phyloP scores from a whole-genome alignment of 75 land plant genomes.

The Pinus tabuliformis region DNA sequence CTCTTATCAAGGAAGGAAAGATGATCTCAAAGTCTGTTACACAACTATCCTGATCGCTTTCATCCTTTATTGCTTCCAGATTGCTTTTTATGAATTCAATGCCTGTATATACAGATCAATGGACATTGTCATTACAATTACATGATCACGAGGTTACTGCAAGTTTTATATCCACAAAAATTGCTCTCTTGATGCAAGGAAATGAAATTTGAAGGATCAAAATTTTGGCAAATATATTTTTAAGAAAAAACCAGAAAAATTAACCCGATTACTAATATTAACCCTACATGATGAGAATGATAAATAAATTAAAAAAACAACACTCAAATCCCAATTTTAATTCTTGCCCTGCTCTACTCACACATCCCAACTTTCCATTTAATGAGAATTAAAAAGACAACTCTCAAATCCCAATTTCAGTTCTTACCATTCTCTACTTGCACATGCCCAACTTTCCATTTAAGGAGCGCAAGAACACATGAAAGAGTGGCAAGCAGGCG shows the following conservation, averaged over 20 bases:
- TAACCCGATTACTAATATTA: no score
- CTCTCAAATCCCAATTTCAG: background rate
- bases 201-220: no score
- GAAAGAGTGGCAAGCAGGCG: constrained; percentile 3
- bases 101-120: constrained; percentile 9
- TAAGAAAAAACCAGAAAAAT: no score
- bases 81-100: constrained; percentile 24
- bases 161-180: no score
- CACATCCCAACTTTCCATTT: background rate
- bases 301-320: background rate
- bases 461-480: constrained; percentile 1
- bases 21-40: constrained; percentile 4
- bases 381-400: background rate
- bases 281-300: background rate
- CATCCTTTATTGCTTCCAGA: constrained; percentile 10
- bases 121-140: background rate
- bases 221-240: no score
- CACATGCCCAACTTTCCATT: background rate
- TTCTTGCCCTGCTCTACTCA: background rate
- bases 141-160: no score
- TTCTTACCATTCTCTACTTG: background rate
- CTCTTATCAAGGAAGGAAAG: constrained; percentile 8
- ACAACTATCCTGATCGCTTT: background rate
- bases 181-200: no score
- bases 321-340: background rate